A percentile compares a stretch with the other conserved stretches of the same genome.
Conservation (phyloP, 352 stramenopile species). For the Phytopythium vexans region DNA sequence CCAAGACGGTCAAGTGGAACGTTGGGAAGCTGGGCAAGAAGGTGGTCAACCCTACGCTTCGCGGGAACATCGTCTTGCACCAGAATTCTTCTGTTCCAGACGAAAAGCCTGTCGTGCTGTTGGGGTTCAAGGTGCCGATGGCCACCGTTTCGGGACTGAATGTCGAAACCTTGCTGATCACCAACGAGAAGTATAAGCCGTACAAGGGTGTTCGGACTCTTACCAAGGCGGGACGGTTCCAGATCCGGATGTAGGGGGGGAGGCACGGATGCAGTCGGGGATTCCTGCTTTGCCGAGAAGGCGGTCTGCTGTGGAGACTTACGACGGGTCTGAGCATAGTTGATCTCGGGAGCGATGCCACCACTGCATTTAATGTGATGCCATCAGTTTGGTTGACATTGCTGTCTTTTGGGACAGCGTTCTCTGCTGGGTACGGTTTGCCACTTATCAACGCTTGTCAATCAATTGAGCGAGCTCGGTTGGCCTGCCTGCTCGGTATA, state of each 20-base stretch:
- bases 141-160: conserved; percentile 94
- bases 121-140: conserved; percentile 97
- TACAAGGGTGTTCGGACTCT: conserved; percentile 98
- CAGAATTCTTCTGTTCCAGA: conserved; percentile 76
- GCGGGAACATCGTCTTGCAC: conserved; percentile 91
- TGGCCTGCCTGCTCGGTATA: too few relatives aligned
- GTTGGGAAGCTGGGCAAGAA: conserved; percentile 94
- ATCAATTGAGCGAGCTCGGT: too few relatives aligned
- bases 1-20: conserved; percentile 94
- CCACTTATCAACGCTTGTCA: too few relatives aligned
- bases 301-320: too few relatives aligned
- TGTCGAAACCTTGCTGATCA: conserved; percentile 93
- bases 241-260: conserved; percentile 87
- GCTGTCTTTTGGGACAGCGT: too few relatives aligned
- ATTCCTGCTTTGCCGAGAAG: too few relatives aligned
- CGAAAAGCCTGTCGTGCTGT: conserved; percentile 92
- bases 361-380: too few relatives aligned
- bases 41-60: conserved; percentile 81
- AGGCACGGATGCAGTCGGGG: conserved; percentile 1
- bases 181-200: conserved; percentile 96
- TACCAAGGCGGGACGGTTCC: conserved; percentile 94
- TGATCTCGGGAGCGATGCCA: too few relatives aligned
- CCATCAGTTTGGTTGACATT: too few relatives aligned
- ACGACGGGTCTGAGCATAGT: too few relatives aligned
- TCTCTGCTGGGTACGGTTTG: too few relatives aligned